These are phyloP conservation scores for Paramecium sexaurelia DNA, from an alignment of 73 alveolate species.

Conservation along the genomic window DNA sequence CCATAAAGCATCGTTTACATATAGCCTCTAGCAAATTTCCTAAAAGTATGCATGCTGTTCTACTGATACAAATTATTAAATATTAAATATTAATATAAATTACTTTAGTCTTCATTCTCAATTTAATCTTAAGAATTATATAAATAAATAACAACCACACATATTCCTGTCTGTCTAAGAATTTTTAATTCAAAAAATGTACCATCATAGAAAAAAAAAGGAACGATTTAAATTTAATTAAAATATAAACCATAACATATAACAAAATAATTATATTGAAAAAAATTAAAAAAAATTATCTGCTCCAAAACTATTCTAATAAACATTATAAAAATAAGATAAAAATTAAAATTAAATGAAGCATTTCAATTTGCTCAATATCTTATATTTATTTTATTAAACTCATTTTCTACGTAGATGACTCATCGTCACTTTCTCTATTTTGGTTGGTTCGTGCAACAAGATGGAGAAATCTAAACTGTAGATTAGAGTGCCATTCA, in stretches of 20 bases:
- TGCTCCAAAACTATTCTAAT: no score
- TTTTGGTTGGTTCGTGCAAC: constrained; percentile 40
- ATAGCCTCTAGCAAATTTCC: constrained; percentile 4
- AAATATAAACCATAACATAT: background rate
- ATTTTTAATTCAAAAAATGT: background rate
- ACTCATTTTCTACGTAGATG: constrained; percentile 1
- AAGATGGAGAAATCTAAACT: constrained; percentile 45
- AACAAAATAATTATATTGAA: no score
- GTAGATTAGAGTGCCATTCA: constrained; percentile 47
- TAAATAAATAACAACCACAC: background rate
- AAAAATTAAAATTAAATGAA: no score
- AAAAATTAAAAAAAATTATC: no score
- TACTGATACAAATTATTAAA: background rate
- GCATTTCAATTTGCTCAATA: background rate
- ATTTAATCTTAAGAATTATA: background rate
- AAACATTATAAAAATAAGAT: no score
- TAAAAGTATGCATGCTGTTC: background rate
- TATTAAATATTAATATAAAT: background rate
- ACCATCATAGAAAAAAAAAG: background rate
- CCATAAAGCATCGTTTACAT: constrained; percentile 53
- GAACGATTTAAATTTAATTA: background rate
- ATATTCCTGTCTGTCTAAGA: background rate
- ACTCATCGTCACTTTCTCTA: constrained; percentile 10
- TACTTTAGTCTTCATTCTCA: background rate
- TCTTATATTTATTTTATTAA: background rate